Percentiles rank a stretch among this genome's conserved stretches.
Conservation (phyloP, 2,329 filamentous ascomycete genomes). For the Phyllosticta paracitricarpa region DNA sequence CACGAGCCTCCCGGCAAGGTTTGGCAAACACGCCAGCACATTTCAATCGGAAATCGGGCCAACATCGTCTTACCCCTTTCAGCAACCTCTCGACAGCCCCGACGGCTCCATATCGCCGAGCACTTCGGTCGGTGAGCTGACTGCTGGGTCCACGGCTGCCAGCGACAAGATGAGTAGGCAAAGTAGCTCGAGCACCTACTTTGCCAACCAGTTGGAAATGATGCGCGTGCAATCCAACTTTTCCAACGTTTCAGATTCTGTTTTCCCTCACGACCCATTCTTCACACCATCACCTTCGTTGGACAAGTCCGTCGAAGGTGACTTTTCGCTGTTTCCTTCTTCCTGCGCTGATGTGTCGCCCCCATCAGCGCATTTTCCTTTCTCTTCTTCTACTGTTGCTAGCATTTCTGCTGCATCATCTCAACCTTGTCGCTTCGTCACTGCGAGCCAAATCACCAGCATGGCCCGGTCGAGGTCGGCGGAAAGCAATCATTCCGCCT, state of each 20-base stretch:
- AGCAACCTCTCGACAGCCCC: conserved; percentile 19
- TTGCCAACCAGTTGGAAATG: conserved; percentile 34
- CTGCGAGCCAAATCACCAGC: not conserved
- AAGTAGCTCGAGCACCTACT: conserved; percentile 32
- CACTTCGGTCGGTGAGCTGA: conserved; percentile 28
- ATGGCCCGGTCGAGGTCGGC: conserved; percentile 8
- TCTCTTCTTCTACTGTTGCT: conserved; percentile 26
- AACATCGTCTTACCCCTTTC: conserved; percentile 14
- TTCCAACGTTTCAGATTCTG: conserved; percentile 24
- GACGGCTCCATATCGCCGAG: conserved; percentile 27
- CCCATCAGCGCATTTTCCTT: conserved; percentile 11
- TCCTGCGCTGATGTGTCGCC: conserved; percentile 15
- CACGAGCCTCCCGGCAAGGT: conserved; percentile 3
- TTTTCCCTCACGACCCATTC: conserved; percentile 23
- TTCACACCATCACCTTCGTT: conserved; percentile 13
- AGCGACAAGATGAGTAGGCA: conserved; percentile 36
- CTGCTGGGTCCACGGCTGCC: conserved; percentile 26
- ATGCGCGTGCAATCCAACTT: conserved; percentile 34
- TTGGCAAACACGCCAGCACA: conserved; percentile 13
- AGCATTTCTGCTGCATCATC: conserved; percentile 8
- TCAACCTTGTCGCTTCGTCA: conserved; percentile 2
- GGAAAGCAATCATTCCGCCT: conserved; percentile 27
- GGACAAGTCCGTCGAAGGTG: conserved; percentile 9
- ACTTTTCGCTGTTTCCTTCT: conserved; percentile 10
- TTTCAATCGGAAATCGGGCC: conserved; percentile 10